Evolutionary conservation across 352 stramenopile genomes (phyloP), one percentile per base, ranked within the genome.

Genomic region (Globisporangium canariense): DNA sequence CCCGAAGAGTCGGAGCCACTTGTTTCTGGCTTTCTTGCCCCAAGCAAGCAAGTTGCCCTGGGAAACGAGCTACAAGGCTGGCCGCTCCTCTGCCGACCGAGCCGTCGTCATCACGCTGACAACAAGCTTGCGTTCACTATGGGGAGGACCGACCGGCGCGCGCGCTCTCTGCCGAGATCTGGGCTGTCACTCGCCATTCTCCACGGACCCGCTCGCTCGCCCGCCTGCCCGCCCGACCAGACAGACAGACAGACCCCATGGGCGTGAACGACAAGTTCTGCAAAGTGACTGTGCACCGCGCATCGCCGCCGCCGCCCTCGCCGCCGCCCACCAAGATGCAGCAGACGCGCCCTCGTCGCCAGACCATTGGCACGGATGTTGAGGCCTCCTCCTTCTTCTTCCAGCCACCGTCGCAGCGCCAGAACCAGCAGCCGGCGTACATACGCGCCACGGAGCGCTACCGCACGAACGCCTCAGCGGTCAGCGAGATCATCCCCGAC

Each of bases 201-300:
- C 34, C 34, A 38, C 34, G 34, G 34, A 52, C 50, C 34, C 20
- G 7, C 11, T 46, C 54, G 11, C 22, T 36, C 36, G 7, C 55
- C 5, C 41, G 25, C 25, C 25, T 28, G 25, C 25, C 25, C 25
- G 25, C 25, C 25, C 25, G 25, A 28, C 25, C 25, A 28, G 25
- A 28, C 25, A 28, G 22, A 25, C 22, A 25, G 25, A 28, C 25
- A 28, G 25, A 28, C 25, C 25, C 25, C 55, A 83, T 83, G 75
- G 67, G 66, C 50, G 50, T 71, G 34, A 69, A 81, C 62, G 50
- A 69, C 32, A 84, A 78, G 63, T 81, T 79, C 67, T 84, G 78
- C 74, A 87, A 87, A 58, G 69, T 87, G 57, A 87, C 78, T 32
- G 76, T 87, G 60, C 71, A 76, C 63, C 68, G 65, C 57, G 58